Conservation (phyloP, 352 stramenopile species). For the Blastocystis sp. region DNA sequence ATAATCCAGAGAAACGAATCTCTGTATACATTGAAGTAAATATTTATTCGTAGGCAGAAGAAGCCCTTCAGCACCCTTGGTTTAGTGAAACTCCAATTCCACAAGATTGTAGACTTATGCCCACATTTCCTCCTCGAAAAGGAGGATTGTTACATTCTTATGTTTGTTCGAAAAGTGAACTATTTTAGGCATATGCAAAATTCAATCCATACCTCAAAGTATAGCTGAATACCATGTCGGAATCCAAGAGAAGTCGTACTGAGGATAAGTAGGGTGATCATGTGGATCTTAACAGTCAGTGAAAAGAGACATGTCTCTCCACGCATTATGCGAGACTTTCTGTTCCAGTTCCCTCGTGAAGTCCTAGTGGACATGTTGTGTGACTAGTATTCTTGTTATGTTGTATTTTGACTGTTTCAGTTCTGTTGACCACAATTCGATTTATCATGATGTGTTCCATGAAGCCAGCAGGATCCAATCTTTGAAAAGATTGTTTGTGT, state of each 20-base stretch:
- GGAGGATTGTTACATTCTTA: background rate
- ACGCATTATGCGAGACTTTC: background rate
- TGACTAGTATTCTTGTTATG: background rate
- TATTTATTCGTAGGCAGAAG: background rate
- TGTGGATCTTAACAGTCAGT: background rate
- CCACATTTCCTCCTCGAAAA: slow-evolving; percentile 61
- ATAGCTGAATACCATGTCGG: background rate
- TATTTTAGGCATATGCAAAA: background rate
- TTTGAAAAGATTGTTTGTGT: background rate
- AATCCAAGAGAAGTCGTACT: background rate
- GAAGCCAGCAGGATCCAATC: background rate
- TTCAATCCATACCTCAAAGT: background rate
- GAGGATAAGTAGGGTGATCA: background rate
- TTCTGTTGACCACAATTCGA: background rate
- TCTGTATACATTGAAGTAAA: background rate
- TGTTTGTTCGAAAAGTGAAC: background rate
- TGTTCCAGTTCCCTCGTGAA: background rate
- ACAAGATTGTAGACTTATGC: slow-evolving; percentile 53
- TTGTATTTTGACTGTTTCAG: background rate
- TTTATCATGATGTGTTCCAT: background rate
- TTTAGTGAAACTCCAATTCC: slow-evolving; percentile 59
- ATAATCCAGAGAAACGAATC: slow-evolving; percentile 59
- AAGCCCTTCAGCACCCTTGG: slow-evolving; percentile 46
- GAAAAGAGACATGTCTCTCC: background rate
- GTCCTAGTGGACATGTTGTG: background rate